Base-by-base conservation (phyloP, 148 eudicot species). In the Rhododendron molle region DNA sequence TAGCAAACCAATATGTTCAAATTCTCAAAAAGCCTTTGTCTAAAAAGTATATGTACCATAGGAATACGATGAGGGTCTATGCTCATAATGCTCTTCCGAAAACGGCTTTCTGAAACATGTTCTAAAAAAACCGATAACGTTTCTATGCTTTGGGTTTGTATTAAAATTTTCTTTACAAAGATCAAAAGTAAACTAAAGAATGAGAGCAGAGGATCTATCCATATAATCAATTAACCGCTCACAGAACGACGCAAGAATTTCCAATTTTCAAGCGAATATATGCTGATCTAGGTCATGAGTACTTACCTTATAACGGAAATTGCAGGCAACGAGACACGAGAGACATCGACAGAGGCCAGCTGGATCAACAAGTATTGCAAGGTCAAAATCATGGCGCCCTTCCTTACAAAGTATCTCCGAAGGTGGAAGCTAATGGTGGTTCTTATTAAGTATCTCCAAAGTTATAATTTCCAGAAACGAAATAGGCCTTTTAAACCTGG, bases 391-490 rank as follows among this genome's bases (percentile, higher is more conserved):
- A 82, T 95, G 98, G 99, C 90, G 94, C 74, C 98, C 99, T 15
- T 92, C 96, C 16, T 85, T 96, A 83, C 94, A 92, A 78, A 96
- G 98, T 82, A 96, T 96, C 78, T 93, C 99, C 4, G 99, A 96
- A 87, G 86, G 88, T 50, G 86, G 78, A 34, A 92, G 88, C 90
- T 92, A 90, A 89, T 30, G 16, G 56, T 10, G 54, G 49, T 46
- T 46, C 49, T 46, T 46, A 46, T 46, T 46, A 46, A 46, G 49
- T 46, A 46, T 46, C 49, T 46, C 12, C 9, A 2, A 46, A 46
- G 79, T 44, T 15, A 62, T 16, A 67, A 26, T 54, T 81, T 58
- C 62, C 14, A 0, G 4, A 81, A 34, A 23, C 3, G 32, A 81
- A 54, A 34, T n/a, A 30, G 13, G 13, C 13, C 83, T 81, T 56